Evolutionary conservation across 2,329 filamentous ascomycete species (phyloP).

Genomic region (Pseudogymnoascus sp.): DNA sequence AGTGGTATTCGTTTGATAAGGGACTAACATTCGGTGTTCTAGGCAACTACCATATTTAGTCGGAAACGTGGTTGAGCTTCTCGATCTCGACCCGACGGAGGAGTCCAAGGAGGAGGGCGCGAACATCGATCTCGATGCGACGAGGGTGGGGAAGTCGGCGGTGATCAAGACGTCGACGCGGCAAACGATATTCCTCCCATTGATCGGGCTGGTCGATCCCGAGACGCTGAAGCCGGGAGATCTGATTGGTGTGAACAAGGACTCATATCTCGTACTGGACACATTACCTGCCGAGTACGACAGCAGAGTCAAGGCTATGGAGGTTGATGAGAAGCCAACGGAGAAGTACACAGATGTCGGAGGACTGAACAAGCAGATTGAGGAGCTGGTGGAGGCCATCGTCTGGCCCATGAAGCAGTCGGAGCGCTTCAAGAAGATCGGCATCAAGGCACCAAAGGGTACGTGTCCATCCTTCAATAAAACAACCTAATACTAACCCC

Average conservation of each 20-base stretch:
- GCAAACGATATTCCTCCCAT: conserved; percentile 95
- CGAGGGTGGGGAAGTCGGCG: conserved; percentile 91
- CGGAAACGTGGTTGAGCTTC: conserved; percentile 93
- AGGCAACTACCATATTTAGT: conserved; percentile 98
- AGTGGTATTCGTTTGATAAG: neutral
- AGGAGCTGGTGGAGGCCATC: conserved; percentile 95
- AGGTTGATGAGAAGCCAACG: conserved; percentile 98
- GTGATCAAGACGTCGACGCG: conserved; percentile 99
- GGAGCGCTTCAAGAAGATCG: conserved; percentile 98
- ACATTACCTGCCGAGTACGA: conserved; percentile 97
- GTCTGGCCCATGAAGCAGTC: conserved; percentile 99
- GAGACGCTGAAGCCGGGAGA: conserved; percentile 92
- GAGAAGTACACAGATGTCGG: conserved; percentile 99
- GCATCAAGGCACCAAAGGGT: conserved; percentile 99
- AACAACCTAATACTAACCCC: conserved; percentile 10
- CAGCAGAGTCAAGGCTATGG: conserved; percentile 98
- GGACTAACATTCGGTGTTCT: conserved; percentile 15
- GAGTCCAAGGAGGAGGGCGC: conserved; percentile 96
- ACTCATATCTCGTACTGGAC: conserved; percentile 94
- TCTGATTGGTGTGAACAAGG: conserved; percentile 97
- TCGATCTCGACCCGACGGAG: conserved; percentile 91
- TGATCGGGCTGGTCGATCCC: conserved; percentile 94
- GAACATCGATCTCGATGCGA: conserved; percentile 96
- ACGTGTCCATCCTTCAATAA: conserved; percentile 26
- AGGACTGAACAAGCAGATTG: conserved; percentile 96